Conservation (phyloP, 1,284 basidiomycete species). For the Marasmius fiardii region DNA sequence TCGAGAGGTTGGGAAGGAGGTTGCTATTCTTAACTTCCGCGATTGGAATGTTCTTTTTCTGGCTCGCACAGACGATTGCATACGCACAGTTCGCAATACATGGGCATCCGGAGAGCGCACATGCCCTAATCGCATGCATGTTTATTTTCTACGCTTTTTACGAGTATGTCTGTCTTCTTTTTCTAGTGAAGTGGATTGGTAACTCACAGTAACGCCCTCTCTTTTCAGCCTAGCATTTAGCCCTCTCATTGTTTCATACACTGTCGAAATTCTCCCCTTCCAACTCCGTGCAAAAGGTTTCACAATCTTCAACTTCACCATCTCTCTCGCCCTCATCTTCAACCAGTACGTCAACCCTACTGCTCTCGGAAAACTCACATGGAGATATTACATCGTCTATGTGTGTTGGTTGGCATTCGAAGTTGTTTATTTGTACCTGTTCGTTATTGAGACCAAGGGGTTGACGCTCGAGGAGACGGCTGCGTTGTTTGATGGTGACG, state of each 20-base stretch:
- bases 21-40: constrained; percentile 63
- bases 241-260: constrained; percentile 73
- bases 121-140: constrained; percentile 74
- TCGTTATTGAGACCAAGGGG: constrained; percentile 69
- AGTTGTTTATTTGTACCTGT: constrained; percentile 59
- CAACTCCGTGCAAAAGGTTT: constrained; percentile 76
- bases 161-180: constrained; percentile 42
- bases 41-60: constrained; percentile 69
- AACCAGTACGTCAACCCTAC: constrained; percentile 84
- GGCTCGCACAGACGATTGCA: constrained; percentile 69
- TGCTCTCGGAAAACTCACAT: constrained; percentile 50
- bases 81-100: constrained; percentile 58
- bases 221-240: constrained; percentile 59
- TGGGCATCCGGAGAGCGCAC: constrained; percentile 41
- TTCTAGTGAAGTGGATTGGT: not conserved
- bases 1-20: constrained; percentile 60
- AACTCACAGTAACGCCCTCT: not conserved
- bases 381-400: constrained; percentile 73
- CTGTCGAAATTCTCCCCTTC: constrained; percentile 73
- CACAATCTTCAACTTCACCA: constrained; percentile 66
- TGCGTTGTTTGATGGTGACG: constrained; percentile 67
- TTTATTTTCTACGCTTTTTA: constrained; percentile 73
- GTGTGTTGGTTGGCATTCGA: constrained; percentile 66
- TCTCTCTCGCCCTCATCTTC: constrained; percentile 68
- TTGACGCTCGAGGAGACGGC: constrained; percentile 74